These are phyloP conservation scores for Sordariomycetes sp. DNA, from an alignment of 2,329 filamentous ascomycete species.

Conservation along the genomic window DNA sequence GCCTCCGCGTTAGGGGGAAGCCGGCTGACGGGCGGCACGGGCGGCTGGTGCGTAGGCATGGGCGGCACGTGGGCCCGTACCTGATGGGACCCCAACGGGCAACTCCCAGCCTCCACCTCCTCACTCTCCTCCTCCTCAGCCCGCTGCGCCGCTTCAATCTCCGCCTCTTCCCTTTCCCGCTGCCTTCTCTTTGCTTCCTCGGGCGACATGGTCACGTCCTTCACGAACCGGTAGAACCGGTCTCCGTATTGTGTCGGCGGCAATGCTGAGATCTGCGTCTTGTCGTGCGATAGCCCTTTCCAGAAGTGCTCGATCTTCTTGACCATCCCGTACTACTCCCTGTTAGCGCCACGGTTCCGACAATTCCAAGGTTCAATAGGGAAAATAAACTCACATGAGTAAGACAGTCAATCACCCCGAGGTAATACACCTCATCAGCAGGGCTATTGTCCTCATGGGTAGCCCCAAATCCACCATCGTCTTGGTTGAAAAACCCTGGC, in stretches of 20 bases:
- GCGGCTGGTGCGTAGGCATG: constrained; percentile 34
- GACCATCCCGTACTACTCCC: constrained; percentile 69
- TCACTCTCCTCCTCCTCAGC: constrained; percentile 13
- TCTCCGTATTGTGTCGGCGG: constrained; percentile 87
- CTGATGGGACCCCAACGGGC: constrained; percentile 23
- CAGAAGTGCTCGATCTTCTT: constrained; percentile 96
- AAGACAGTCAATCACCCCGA: constrained; percentile 95
- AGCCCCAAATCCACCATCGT: constrained; percentile 86
- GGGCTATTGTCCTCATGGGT: constrained; percentile 81
- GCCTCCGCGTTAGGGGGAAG: constrained; percentile 19
- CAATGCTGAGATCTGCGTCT: constrained; percentile 83
- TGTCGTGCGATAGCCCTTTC: constrained; percentile 81
- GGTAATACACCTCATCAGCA: constrained; percentile 91
- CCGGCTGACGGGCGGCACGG: constrained; percentile 23
- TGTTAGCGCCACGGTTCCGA: neutral
- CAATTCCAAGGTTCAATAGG: neutral
- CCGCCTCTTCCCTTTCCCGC: constrained; percentile 48
- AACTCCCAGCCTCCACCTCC: constrained; percentile 19
- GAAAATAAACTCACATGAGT: constrained; percentile 66
- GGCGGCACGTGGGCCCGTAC: constrained; percentile 25
- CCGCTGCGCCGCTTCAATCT: constrained; percentile 14
- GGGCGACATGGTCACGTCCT: constrained; percentile 77
- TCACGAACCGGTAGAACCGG: constrained; percentile 87
- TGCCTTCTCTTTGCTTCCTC: constrained; percentile 61
- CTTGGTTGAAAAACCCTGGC: constrained; percentile 72